Evolutionary conservation across 2,329 filamentous ascomycete species (phyloP).

Genomic region (Penicillium sp.): DNA sequence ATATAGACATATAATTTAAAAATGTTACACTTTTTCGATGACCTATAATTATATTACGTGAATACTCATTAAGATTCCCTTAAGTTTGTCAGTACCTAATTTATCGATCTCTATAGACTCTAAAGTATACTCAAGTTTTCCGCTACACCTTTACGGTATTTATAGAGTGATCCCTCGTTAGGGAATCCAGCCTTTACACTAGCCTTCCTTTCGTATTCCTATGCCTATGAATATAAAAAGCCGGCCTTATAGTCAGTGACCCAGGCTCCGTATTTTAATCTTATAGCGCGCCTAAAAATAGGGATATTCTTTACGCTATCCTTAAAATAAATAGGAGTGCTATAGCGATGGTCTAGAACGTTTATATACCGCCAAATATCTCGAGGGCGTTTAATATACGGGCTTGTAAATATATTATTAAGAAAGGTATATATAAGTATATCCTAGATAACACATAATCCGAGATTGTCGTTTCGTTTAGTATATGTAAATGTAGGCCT

Average conservation of each 20-base stretch:
- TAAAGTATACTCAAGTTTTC: neutral
- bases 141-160: constrained; percentile 21
- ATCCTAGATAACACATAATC: constrained; percentile 11
- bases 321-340: constrained; percentile 24
- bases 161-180: constrained; percentile 15
- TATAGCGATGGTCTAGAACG: constrained; percentile 20
- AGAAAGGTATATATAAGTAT: constrained; percentile 14
- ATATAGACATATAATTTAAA: neutral
- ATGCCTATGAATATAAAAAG: constrained; percentile 9
- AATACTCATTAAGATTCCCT: neutral
- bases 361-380: constrained; percentile 22
- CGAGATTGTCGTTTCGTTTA: constrained; percentile 11
- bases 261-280: constrained; percentile 2
- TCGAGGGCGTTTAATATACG: constrained; percentile 16
- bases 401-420: constrained; percentile 21
- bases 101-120: neutral
- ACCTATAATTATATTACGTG: neutral
- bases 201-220: constrained; percentile 8
- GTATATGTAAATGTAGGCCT: constrained; percentile 8
- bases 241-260: constrained; percentile 13
- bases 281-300: constrained; percentile 13
- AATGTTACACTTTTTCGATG: neutral
- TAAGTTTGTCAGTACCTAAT: neutral
- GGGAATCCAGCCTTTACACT: constrained; percentile 13
- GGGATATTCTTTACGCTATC: constrained; percentile 15